phyloP scores from a whole-genome alignment of 257 asterid genomes.

The Salvia miltiorrhiza region DNA sequence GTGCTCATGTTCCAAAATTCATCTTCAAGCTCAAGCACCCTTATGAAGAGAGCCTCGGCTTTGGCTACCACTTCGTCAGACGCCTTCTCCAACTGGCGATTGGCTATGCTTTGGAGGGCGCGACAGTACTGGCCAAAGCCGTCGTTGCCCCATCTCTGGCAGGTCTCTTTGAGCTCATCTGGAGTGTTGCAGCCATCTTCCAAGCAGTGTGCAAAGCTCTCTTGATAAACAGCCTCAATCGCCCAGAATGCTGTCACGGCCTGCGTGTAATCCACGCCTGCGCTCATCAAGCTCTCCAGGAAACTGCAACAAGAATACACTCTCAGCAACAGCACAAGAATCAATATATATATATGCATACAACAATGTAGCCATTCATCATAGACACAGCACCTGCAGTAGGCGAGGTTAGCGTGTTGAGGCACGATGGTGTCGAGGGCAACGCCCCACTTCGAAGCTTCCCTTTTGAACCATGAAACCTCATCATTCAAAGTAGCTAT shows the following conservation, averaged over 20 bases:
- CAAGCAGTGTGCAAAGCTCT: slow-evolving; percentile 82
- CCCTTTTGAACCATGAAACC: slow-evolving; percentile 74
- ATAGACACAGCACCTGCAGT: slow-evolving; percentile 64
- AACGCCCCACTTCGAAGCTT: slow-evolving; percentile 76
- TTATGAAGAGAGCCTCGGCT: slow-evolving; percentile 50
- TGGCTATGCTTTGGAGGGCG: too few species aligned
- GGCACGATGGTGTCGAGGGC: slow-evolving; percentile 44
- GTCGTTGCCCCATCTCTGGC: slow-evolving; percentile 70
- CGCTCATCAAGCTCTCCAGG: slow-evolving; percentile 52
- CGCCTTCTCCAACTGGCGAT: slow-evolving; percentile 48
- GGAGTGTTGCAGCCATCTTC: slow-evolving; percentile 58
- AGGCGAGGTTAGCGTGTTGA: slow-evolving; percentile 53
- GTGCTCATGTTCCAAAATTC: slow-evolving; percentile 91
- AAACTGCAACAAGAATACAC: too few species aligned
- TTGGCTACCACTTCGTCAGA: slow-evolving; percentile 41
- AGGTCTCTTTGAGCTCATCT: slow-evolving; percentile 64
- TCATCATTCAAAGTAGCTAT: slow-evolving; percentile 71
- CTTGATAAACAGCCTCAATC: slow-evolving; percentile 74
- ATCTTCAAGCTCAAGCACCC: slow-evolving; percentile 62
- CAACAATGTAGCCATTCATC: too few species aligned
- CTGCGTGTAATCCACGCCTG: slow-evolving; percentile 59
- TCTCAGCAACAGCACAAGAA: too few species aligned
- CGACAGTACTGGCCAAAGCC: slow-evolving; percentile 61
- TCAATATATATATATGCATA: too few species aligned
- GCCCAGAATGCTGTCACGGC: slow-evolving; percentile 82